Conservation (phyloP, 495 filamentous ascomycete genomes). For the Neurospora sublineolata region DNA sequence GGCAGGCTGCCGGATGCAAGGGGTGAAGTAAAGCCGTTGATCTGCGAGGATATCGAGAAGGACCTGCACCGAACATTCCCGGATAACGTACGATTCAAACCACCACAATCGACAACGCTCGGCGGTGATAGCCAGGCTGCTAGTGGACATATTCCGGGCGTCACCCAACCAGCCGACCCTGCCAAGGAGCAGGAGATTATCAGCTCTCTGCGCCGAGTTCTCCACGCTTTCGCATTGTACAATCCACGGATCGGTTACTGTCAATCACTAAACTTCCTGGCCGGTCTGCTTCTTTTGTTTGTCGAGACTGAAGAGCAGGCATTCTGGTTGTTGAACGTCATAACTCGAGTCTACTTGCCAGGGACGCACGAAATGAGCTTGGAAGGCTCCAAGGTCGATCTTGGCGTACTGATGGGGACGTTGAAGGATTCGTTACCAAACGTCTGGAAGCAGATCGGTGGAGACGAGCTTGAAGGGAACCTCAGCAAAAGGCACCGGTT, state of each 20-base stretch:
- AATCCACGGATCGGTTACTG: constrained; percentile 89
- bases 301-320: constrained; percentile 76
- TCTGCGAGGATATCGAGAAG: constrained; percentile 86
- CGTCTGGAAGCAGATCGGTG: constrained; percentile 84
- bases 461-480: constrained; percentile 50
- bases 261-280: constrained; percentile 92
- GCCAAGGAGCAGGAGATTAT: constrained; percentile 66
- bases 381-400: constrained; percentile 88
- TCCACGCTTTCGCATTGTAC: constrained; percentile 81
- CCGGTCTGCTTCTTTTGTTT: constrained; percentile 90
- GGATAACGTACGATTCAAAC: constrained; percentile 86
- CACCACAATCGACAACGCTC: constrained; percentile 21
- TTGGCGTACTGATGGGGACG: constrained; percentile 81
- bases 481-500: constrained; percentile 27
- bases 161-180: constrained; percentile 9
- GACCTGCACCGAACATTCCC: constrained; percentile 94
- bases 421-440: constrained; percentile 71
- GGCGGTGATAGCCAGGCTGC: constrained; percentile 3
- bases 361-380: constrained; percentile 87
- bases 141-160: background rate
- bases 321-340: constrained; percentile 90
- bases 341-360: constrained; percentile 77
- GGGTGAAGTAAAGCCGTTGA: constrained; percentile 48
- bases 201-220: constrained; percentile 65
- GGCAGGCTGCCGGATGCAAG: constrained; percentile 4